These are phyloP conservation scores for Chaetomium sp. DNA, from an alignment of 2,329 filamentous ascomycete genomes.

Conservation along the genomic window DNA sequence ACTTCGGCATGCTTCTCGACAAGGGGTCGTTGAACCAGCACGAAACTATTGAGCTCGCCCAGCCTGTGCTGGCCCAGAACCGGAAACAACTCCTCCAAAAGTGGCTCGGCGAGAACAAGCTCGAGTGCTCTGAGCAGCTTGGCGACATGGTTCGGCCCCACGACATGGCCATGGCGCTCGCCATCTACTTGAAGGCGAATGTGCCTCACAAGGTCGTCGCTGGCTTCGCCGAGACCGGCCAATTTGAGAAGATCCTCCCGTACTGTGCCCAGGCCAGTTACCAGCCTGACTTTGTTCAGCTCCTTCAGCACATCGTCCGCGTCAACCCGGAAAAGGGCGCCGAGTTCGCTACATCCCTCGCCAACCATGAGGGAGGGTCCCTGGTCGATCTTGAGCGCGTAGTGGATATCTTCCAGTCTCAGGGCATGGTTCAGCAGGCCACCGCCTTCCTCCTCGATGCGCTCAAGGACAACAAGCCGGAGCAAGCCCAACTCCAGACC, in stretches of 20 bases:
- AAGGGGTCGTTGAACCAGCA: constrained; percentile 92
- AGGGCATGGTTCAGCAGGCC: constrained; percentile 96
- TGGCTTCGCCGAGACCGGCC: constrained; percentile 90
- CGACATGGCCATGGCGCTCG: constrained; percentile 83
- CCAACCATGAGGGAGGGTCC: constrained; percentile 83
- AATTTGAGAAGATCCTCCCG: constrained; percentile 94
- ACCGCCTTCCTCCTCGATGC: constrained; percentile 98
- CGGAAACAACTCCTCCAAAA: constrained; percentile 96
- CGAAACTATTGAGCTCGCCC: constrained; percentile 90
- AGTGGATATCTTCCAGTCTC: constrained; percentile 96
- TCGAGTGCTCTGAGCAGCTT: constrained; percentile 93
- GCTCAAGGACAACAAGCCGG: constrained; percentile 89
- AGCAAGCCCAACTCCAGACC: constrained; percentile 92
- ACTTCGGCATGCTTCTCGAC: constrained; percentile 95
- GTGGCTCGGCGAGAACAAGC: constrained; percentile 95
- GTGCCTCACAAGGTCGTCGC: constrained; percentile 93
- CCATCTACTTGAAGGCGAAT: constrained; percentile 88
- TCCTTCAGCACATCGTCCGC: constrained; percentile 89
- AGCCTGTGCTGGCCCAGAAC: constrained; percentile 89
- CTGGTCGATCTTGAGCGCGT: constrained; percentile 92
- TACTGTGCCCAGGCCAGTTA: constrained; percentile 86
- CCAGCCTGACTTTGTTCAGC: constrained; percentile 89
- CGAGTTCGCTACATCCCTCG: constrained; percentile 91
- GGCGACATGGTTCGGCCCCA: constrained; percentile 91
- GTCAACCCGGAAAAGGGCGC: constrained; percentile 91